phyloP scores from a whole-genome alignment of 192 early-diverging fungal genomes.

The Rhizoclosmatium sp. region DNA sequence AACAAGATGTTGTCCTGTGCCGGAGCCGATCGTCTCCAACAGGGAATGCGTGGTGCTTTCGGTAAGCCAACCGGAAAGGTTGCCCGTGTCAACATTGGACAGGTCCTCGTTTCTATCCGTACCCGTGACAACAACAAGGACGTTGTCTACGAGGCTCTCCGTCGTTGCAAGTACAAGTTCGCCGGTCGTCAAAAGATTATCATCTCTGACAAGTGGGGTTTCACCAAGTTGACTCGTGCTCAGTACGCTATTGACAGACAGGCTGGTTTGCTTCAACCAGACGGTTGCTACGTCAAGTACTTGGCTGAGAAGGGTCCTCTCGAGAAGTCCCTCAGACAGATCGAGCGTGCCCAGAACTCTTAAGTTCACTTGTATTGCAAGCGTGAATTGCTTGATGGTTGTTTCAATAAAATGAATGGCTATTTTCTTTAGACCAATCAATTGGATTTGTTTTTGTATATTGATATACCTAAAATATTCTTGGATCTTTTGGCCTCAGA shows the following conservation, averaged over 20 bases:
- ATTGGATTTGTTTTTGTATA: no score
- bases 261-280: conserved; percentile 82
- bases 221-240: conserved; percentile 95
- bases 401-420: neutral
- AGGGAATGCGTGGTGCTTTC: conserved; percentile 99
- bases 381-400: neutral
- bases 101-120: conserved; percentile 95
- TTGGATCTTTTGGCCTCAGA: no score
- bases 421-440: no score
- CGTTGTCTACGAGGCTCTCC: conserved; percentile 89
- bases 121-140: conserved; percentile 95
- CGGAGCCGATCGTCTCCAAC: conserved; percentile 97
- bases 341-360: conserved; percentile 24
- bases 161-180: conserved; percentile 99
- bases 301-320: conserved; percentile 86
- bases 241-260: conserved; percentile 83
- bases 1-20: conserved; percentile 99
- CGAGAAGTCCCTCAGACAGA: conserved; percentile 44
- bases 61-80: conserved; percentile 96
- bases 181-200: conserved; percentile 99
- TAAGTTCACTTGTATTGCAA: neutral
- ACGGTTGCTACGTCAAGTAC: conserved; percentile 97
- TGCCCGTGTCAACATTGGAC: conserved; percentile 98
- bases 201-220: conserved; percentile 99
- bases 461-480: no score